Base-by-base conservation (phyloP, 345 rosid genomes). In the Psidium friedrichsthalianum region DNA sequence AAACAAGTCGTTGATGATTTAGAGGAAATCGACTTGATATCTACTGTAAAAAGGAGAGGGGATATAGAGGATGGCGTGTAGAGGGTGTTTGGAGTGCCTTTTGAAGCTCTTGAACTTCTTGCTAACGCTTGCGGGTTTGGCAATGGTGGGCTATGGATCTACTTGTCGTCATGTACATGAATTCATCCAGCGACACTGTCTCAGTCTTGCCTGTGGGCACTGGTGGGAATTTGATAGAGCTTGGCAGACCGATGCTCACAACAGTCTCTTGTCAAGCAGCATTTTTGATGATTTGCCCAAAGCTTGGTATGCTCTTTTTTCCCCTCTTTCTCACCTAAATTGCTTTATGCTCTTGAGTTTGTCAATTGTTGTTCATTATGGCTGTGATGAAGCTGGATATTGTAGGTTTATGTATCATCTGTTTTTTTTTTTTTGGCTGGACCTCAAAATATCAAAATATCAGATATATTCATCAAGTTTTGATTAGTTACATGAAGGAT, bases 131-230 rank as follows among this genome's bases (percentile, higher is more conserved):
- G 93, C 47, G 78, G 99, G 99, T 57, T 93, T 96, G 89, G 91
- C 96, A 25, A 97, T 97, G 94, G 91, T 95, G 88, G 98, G 99
- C 29, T 97, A 93, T 88, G 99, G 83, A 95, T 97, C 87, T 97
- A 97, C 92, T 93, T 97, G 92, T 95, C 80, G 95, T 97, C 49
- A 91, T 92, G 91, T 97, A 93, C 86, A 88, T 89, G 89, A 89
- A 86, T 52, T 93, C 92, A 0, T 86, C 92, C 13, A 92, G 86
- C 36, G 83, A 81, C 85, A 74, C 85, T 5, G 15, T 86, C 78
- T 83, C 90, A 74, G 84, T 90, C 55, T 83, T 84, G 20, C 88
- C 94, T 52, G 61, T 53, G 13, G 87, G 85, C 82, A 89, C 85
- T 29, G 89, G 89, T 83, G 83, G 85, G 40, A 84, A 83, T 84